Conservation (phyloP, 371 early-diverging fungal genomes). For the Syncephalastrum sp. region DNA sequence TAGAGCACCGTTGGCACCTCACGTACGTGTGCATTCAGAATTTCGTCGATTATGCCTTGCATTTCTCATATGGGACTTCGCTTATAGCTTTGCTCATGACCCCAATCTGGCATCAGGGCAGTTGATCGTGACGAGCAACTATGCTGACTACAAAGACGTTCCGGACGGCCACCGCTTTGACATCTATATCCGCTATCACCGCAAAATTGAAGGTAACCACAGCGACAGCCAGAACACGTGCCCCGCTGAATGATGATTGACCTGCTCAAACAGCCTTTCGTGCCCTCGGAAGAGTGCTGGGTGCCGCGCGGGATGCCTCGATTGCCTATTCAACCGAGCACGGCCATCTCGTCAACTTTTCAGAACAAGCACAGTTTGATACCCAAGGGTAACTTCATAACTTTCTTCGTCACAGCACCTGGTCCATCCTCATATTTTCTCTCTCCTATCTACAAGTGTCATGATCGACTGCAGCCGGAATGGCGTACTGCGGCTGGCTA, state of each 20-base stretch:
- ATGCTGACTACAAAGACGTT: constrained; percentile 30
- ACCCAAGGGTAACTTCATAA: constrained; percentile 51
- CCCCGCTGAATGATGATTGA: not conserved
- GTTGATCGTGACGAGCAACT: constrained; percentile 40
- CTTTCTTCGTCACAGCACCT: too few relatives aligned
- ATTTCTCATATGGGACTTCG: not conserved
- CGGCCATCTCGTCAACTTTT: constrained; percentile 49
- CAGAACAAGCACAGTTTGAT: constrained; percentile 70
- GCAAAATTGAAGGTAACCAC: constrained; percentile 61
- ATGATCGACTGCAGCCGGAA: constrained; percentile 89
- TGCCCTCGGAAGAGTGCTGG: constrained; percentile 71
- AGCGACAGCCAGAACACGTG: not conserved
- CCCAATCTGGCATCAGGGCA: constrained; percentile 40
- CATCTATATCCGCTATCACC: constrained; percentile 58
- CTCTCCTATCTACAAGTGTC: constrained; percentile 33
- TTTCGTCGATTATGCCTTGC: not conserved
- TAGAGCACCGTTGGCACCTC: constrained; percentile 54
- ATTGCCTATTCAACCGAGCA: constrained; percentile 31
- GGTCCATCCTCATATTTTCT: not conserved
- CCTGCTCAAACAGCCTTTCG: constrained; percentile 62
- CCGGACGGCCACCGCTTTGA: constrained; percentile 38
- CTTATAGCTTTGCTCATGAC: constrained; percentile 52
- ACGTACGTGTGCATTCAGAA: constrained; percentile 31
- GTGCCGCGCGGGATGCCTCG: constrained; percentile 51
- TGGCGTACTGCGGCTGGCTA: constrained; percentile 66